phyloP scores from a whole-genome alignment of 768 basidiomycete species.

The Leucosporidium yakuticum region DNA sequence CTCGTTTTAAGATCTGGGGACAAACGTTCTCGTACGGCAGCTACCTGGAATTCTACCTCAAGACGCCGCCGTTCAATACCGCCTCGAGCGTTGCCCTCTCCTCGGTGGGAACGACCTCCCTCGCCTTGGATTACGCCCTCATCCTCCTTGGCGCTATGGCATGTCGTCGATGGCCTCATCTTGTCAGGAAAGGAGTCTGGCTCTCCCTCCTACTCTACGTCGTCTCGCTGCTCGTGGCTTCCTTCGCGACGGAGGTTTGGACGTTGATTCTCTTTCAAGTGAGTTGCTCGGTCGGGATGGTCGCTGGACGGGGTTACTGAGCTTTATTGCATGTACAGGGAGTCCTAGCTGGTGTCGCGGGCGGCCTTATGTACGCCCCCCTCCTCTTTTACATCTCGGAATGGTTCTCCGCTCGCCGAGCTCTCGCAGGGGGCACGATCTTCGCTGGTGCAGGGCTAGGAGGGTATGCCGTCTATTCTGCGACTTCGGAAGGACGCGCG shows the following conservation, averaged over 20 bases:
- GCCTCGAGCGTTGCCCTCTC: not conserved
- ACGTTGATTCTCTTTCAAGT: slow-evolving; percentile 1
- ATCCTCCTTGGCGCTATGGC: not conserved
- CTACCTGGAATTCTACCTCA: not conserved
- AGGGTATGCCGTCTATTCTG: slow-evolving; percentile 41
- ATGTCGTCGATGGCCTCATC: not conserved
- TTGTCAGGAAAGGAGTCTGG: not conserved
- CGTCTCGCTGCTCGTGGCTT: not conserved
- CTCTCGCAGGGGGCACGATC: slow-evolving; percentile 43
- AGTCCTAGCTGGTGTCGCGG: not conserved
- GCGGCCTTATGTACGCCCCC: not conserved
- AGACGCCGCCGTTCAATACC: not conserved
- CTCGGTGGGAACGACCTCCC: not conserved
- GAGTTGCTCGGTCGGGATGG: no score
- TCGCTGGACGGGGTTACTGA: no score
- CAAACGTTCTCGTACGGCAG: not conserved
- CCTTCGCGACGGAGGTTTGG: not conserved
- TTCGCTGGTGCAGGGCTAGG: slow-evolving; percentile 42
- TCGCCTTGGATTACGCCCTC: not conserved
- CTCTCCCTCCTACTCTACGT: slow-evolving; percentile 1
- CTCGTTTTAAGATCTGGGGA: not conserved
- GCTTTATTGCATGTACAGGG: no score
- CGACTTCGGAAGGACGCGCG: not conserved
- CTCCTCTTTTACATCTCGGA: slow-evolving; percentile 36
- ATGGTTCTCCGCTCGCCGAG: slow-evolving; percentile 43